Base-by-base conservation (phyloP, 1,284 basidiomycete species). In the Vanrija sp. region DNA sequence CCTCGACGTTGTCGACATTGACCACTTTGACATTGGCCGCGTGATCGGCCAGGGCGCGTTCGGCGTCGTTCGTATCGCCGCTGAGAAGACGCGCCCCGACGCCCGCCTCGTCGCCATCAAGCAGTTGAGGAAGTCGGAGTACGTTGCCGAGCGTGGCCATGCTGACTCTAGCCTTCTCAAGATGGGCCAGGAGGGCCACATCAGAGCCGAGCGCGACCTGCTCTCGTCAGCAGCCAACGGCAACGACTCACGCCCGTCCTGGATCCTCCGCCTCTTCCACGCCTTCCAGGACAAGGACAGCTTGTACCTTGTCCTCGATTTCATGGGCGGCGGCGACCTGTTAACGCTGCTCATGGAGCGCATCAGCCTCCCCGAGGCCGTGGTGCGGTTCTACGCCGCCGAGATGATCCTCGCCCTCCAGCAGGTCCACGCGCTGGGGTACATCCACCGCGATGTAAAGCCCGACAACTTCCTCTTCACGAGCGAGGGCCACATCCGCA, bases 401-500 rank as follows among this genome's bases (percentile, higher is more conserved):
- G 94, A 97, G 86, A 98, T 98, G 94, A 82, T 98, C 54, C 83
- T 98, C n/a, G 89, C 91, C 15, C 87, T 98, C 60, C 88, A 95
- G 73, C 87, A 88, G 62, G 94, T 91, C 68, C 95, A 98, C 77
- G 85, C 85, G 68, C 85, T 91, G 63, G 94, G 94, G 3, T 98
- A 95, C 78, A 96, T 97, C 65, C 94, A 97, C 78, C 85, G 94
- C 51, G 94, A 98, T 78, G 95, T 97, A 78, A 95, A 95, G 77
- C 91, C 91, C 59, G 88, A 91, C 77, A 97, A 97, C 76, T 97
- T 97, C 78, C 80, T 97, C 47, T 95, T 97, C 77, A 89, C 91
- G 73, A 85, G 86, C 53, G 81, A 89, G 58, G 94, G 94, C 7
- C 94, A 98, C 77, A 87, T 98, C 76, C 89, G 87, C 76, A 83